Evolutionary conservation across 768 basidiomycete genomes (phyloP).

Genomic region (Lentinula sp.): DNA sequence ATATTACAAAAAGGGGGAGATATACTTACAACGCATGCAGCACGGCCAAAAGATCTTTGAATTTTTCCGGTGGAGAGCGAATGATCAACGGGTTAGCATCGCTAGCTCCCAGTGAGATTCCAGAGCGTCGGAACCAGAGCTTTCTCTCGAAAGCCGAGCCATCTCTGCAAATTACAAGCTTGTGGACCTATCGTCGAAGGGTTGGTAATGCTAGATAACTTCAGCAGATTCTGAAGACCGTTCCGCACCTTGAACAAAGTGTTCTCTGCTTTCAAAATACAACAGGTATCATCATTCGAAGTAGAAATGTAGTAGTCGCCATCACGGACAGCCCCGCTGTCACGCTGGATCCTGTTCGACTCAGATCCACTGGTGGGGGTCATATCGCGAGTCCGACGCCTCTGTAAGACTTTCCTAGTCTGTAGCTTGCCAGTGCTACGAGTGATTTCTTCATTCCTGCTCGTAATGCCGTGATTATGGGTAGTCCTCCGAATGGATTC

Average conservation of each 20-base stretch:
- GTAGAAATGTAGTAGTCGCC: not conserved
- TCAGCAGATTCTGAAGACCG: not conserved
- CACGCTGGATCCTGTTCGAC: not conserved
- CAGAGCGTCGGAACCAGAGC: conserved; percentile 25
- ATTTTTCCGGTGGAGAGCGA: conserved; percentile 34
- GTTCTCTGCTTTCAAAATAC: conserved; percentile 53
- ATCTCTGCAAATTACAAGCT: conserved; percentile 33
- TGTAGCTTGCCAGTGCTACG: not conserved
- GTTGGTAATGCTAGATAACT: not conserved
- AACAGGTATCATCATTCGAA: conserved; percentile 35
- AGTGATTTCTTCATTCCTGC: not conserved
- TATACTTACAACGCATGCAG: conserved; percentile 39
- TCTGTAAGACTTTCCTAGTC: not conserved
- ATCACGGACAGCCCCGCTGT: conserved; percentile 1
- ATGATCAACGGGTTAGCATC: conserved; percentile 30
- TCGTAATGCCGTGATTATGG: not conserved
- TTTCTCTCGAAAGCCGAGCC: conserved; percentile 32
- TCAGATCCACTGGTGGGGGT: not conserved
- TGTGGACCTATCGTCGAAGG: conserved; percentile 32
- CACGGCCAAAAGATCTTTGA: conserved; percentile 44
- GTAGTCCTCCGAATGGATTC: not conserved
- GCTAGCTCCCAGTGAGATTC: conserved; percentile 18
- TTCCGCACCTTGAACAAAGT: conserved; percentile 55
- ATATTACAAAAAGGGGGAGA: not conserved
- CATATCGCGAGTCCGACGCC: not conserved